Evolutionary conservation across 176 grass and related monocot species (phyloP).

Genomic region (Carex myosuroides): DNA sequence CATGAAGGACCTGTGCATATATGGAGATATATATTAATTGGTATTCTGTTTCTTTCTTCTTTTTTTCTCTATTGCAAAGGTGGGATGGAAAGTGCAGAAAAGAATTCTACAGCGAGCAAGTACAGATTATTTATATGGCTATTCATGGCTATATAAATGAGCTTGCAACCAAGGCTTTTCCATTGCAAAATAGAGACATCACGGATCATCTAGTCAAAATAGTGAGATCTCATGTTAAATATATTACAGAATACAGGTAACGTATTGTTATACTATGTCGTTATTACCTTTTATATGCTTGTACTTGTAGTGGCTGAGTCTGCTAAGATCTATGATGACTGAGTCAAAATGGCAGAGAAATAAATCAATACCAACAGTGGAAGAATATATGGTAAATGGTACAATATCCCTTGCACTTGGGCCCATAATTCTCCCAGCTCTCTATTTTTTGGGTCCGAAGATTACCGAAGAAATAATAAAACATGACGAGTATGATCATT

Average conservation of each 20-base stretch:
- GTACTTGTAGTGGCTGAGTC: constrained; percentile 42
- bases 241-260: neutral
- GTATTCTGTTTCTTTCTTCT: neutral
- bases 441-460: constrained; percentile 53
- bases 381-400: constrained; percentile 57
- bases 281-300: neutral
- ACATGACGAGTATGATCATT: constrained; percentile 38
- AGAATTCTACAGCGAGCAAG: constrained; percentile 52
- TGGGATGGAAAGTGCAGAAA: constrained; percentile 53
- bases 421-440: constrained; percentile 45
- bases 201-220: constrained; percentile 45
- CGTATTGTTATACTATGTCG: neutral
- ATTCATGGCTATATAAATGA: constrained; percentile 46
- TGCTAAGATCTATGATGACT: constrained; percentile 57
- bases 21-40: neutral
- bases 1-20: neutral
- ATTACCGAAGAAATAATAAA: constrained; percentile 17
- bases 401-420: constrained; percentile 44
- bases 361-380: constrained; percentile 31
- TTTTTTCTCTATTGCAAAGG: constrained; percentile 12
- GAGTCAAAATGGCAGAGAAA: constrained; percentile 42
- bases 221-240: constrained; percentile 29
- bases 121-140: constrained; percentile 59
- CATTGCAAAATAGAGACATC: constrained; percentile 37
- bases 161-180: constrained; percentile 46